A percentile compares a stretch with the other conserved stretches of the same genome.
Conservation (phyloP, 1,139 yeast genomes). For the Candida dubliniensis region DNA sequence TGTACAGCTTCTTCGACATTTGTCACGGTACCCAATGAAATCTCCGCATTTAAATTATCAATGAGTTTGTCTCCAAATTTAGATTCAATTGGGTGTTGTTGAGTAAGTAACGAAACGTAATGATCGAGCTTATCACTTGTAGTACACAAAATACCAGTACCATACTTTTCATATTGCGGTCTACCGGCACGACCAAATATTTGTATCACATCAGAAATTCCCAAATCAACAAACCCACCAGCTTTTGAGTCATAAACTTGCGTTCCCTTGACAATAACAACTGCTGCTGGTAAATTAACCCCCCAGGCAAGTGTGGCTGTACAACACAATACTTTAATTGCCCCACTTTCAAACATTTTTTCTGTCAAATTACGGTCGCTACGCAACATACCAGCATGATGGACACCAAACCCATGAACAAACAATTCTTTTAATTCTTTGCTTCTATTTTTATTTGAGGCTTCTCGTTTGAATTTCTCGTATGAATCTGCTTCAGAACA, state of each 20-base stretch:
- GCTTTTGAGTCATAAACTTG: constrained; percentile 92
- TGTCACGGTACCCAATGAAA: constrained; percentile 92
- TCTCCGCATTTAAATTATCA: constrained; percentile 94
- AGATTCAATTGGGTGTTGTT: constrained; percentile 96
- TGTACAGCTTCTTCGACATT: constrained; percentile 92
- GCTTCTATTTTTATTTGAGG: constrained; percentile 65
- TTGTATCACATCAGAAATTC: constrained; percentile 95
- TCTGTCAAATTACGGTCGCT: constrained; percentile 89
- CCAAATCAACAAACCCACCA: constrained; percentile 92
- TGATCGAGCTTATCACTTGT: constrained; percentile 80
- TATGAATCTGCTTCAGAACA: constrained; percentile 50
- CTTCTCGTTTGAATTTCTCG: constrained; percentile 59
- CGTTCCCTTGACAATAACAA: constrained; percentile 94
- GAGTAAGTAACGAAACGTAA: constrained; percentile 81
- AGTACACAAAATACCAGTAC: constrained; percentile 90
- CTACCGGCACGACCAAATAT: constrained; percentile 99
- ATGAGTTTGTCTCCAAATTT: constrained; percentile 72
- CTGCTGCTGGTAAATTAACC: constrained; percentile 97
- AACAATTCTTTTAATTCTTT: constrained; percentile 82
- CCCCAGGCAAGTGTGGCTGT: constrained; percentile 99
- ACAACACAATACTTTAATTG: constrained; percentile 87
- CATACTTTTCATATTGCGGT: constrained; percentile 91
- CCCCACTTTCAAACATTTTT: constrained; percentile 81
- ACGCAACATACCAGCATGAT: constrained; percentile 96
- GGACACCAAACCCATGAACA: constrained; percentile 83